These are phyloP conservation scores for Dactylonectria estremocensis DNA, from an alignment of 2,329 filamentous ascomycete genomes.

Conservation along the genomic window DNA sequence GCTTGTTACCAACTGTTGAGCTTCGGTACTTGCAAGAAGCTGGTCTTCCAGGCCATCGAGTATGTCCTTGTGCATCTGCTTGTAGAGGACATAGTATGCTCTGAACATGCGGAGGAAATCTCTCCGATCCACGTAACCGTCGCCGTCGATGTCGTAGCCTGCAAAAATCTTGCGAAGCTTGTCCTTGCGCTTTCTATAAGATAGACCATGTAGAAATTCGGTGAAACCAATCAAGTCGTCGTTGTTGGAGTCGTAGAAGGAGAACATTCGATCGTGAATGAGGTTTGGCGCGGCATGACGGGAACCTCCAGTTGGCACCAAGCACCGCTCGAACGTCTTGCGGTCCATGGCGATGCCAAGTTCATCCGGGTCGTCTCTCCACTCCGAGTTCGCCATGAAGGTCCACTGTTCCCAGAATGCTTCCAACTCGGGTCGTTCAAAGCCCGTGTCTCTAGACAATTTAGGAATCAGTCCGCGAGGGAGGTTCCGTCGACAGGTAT, in stretches of 20 bases:
- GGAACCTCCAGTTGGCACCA: conserved; percentile 87
- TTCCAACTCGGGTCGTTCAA: conserved; percentile 90
- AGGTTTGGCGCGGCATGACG: conserved; percentile 86
- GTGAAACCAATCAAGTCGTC: conserved; percentile 93
- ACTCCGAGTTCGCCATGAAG: conserved; percentile 90
- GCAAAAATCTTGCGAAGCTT: conserved; percentile 83
- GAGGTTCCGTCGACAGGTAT: conserved; percentile 78
- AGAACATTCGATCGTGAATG: conserved; percentile 96
- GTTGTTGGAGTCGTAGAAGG: conserved; percentile 93
- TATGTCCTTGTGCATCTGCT: conserved; percentile 90
- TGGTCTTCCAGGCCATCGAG: conserved; percentile 84
- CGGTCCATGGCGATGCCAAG: conserved; percentile 90
- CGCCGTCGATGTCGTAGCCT: conserved; percentile 91
- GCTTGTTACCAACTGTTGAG: conserved; percentile 81
- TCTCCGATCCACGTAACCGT: conserved; percentile 87
- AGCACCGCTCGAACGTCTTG: conserved; percentile 91
- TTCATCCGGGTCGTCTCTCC: conserved; percentile 83
- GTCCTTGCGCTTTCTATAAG: conserved; percentile 77
- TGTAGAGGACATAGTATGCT: conserved; percentile 92
- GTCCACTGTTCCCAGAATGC: conserved; percentile 98
- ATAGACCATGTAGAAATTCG: conserved; percentile 89
- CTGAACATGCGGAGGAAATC: conserved; percentile 94
- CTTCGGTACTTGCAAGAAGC: conserved; percentile 80
- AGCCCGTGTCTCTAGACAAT: conserved; percentile 79
- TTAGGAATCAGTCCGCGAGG: conserved; percentile 77